Evolutionary conservation across 192 early-diverging fungal species (phyloP).

Genomic region (Jimgerdemannia lactiflua): DNA sequence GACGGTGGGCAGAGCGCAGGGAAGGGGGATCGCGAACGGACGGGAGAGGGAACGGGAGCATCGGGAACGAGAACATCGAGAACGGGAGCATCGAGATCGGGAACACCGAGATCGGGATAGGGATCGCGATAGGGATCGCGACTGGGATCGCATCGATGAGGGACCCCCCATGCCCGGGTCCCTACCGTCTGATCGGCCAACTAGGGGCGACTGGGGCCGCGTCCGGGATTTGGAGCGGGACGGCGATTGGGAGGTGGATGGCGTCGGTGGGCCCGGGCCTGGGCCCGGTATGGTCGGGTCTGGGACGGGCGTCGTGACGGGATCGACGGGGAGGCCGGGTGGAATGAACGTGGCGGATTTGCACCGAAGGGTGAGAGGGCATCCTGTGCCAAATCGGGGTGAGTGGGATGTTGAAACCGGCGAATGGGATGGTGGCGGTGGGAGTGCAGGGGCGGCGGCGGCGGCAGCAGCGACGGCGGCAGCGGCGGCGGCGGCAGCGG

Average conservation of each 20-base stretch:
- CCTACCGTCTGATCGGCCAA: neutral
- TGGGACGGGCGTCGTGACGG: neutral
- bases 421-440: neutral
- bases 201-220: neutral
- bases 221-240: neutral
- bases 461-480: neutral
- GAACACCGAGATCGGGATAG: neutral
- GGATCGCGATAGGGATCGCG: neutral
- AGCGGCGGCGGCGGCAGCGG: neutral
- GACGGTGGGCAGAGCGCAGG: neutral
- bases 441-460: neutral
- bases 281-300: neutral
- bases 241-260: neutral
- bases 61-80: neutral
- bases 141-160: neutral
- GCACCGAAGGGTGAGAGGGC: conserved; percentile 2
- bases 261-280: neutral
- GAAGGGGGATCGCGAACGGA: neutral
- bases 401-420: neutral
- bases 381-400: neutral
- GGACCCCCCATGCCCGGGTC: neutral
- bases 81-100: neutral
- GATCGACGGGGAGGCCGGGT: neutral
- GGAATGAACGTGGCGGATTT: neutral
- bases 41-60: neutral